These are phyloP conservation scores for Suillus subaureus DNA, from an alignment of 768 basidiomycete species.

Conservation along the genomic window DNA sequence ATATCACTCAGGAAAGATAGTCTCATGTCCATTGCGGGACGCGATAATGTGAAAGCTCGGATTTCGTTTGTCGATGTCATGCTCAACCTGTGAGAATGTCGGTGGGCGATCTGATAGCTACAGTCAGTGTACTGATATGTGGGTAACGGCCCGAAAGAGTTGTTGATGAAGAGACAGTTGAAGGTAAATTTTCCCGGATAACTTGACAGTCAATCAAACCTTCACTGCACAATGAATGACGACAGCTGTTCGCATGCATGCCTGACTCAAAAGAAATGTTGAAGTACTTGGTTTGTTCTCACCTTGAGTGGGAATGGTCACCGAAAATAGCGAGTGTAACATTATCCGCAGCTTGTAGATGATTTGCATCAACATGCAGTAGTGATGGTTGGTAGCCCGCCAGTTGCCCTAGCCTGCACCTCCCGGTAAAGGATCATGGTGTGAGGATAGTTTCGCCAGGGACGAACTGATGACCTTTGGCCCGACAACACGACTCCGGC, in stretches of 20 bases:
- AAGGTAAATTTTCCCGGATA: no score
- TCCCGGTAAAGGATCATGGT: background rate
- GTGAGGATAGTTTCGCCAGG: background rate
- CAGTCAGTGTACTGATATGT: no score
- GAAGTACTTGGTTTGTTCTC: no score
- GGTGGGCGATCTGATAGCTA: no score
- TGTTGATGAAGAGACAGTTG: no score
- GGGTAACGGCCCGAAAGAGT: no score
- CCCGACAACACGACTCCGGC: background rate
- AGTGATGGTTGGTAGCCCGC: background rate
- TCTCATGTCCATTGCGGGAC: background rate
- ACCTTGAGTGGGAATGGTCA: background rate
- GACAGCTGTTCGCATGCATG: no score
- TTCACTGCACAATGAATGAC: no score
- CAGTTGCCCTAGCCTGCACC: background rate
- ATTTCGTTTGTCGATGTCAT: background rate
- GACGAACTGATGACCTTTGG: background rate
- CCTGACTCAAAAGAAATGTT: no score
- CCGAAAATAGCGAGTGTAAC: background rate
- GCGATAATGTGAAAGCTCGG: background rate
- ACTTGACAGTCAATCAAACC: no score
- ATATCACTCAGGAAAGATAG: background rate
- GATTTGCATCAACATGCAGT: background rate
- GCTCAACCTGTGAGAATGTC: no score
- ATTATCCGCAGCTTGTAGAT: background rate